phyloP scores from a whole-genome alignment of 306 rosid species.

The Urtica urens region DNA sequence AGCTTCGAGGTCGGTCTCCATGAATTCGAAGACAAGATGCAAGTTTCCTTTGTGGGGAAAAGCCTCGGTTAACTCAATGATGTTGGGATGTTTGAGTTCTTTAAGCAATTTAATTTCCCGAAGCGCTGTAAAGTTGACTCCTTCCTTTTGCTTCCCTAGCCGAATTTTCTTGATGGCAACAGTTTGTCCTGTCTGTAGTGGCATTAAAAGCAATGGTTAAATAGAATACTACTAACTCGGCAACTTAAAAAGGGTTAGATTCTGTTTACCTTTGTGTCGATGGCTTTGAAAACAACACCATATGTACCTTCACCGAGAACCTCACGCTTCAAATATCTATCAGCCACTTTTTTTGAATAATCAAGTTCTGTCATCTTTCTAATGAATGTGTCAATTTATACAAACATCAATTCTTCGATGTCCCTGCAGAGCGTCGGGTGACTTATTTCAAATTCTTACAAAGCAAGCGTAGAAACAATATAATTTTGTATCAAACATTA shows the following conservation, averaged over 20 bases:
- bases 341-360: conserved; percentile 77
- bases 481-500: no score
- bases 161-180: conserved; percentile 97
- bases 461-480: no score
- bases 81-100: conserved; percentile 73
- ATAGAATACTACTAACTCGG: neutral
- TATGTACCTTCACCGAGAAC: conserved; percentile 96
- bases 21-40: conserved; percentile 94
- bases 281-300: conserved; percentile 95
- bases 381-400: no score
- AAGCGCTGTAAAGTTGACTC: conserved; percentile 87
- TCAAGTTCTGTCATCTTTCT: conserved; percentile 44
- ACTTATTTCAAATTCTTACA: no score
- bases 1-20: conserved; percentile 99
- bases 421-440: no score
- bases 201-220: no score
- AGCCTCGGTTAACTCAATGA: conserved; percentile 80
- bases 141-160: conserved; percentile 94
- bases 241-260: neutral
- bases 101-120: conserved; percentile 81
- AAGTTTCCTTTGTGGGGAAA: conserved; percentile 88
- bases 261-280: conserved; percentile 68
- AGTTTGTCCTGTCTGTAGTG: conserved; percentile 71
- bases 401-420: no score
- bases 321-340: conserved; percentile 91